Evolutionary conservation across 306 rosid genomes (phyloP).

Genomic region (Vigna hirtella): DNA sequence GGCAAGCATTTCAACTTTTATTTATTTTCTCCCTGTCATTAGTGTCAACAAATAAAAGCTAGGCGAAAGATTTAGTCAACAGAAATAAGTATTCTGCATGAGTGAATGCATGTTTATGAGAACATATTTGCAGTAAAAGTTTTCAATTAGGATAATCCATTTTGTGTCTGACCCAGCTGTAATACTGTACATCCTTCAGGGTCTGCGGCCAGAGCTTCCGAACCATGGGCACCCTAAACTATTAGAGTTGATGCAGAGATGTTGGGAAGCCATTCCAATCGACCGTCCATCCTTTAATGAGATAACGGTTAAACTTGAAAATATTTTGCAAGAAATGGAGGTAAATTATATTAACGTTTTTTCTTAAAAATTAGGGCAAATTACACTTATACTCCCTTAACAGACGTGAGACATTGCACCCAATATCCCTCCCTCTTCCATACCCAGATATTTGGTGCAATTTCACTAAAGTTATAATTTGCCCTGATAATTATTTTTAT

Average conservation of each 20-base stretch:
- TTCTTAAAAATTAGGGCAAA: neutral
- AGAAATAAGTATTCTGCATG: constrained; percentile 7
- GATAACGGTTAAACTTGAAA: constrained; percentile 77
- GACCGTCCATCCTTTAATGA: constrained; percentile 79
- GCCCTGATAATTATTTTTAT: neutral
- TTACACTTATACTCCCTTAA: neutral
- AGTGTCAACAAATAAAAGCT: constrained; percentile 12
- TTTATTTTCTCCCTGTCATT: neutral
- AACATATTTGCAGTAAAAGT: constrained; percentile 26
- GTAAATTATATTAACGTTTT: constrained; percentile 42
- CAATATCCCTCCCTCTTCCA: neutral
- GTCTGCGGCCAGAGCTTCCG: constrained; percentile 93
- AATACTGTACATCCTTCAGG: constrained; percentile 58
- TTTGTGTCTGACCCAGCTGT: constrained; percentile 38
- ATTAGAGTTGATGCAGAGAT: constrained; percentile 82
- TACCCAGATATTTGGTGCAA: neutral
- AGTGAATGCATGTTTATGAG: constrained; percentile 21
- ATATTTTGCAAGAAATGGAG: constrained; percentile 66
- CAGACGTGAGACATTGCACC: neutral
- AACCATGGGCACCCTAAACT: constrained; percentile 75
- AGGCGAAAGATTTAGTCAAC: neutral
- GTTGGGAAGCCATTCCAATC: constrained; percentile 88
- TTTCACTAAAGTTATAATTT: neutral
- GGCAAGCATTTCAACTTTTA: constrained; percentile 10
- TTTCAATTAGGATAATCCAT: constrained; percentile 6